Evolutionary conservation across 2,329 filamentous ascomycete species (phyloP).

Genomic region (Trichophyton equinum): DNA sequence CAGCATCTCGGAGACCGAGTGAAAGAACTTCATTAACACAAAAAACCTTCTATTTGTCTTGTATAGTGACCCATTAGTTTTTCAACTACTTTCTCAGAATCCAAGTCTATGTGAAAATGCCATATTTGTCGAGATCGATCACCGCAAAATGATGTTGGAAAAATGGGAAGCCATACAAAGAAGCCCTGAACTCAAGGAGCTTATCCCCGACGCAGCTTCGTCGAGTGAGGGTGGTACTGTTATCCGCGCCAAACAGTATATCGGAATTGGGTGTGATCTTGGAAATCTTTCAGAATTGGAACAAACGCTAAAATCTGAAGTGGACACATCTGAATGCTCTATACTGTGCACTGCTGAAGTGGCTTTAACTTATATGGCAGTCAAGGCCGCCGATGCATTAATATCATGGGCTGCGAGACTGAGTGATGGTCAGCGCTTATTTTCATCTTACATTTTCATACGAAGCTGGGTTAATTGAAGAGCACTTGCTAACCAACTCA

Average conservation of each 20-base stretch:
- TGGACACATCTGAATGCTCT: slow-evolving; percentile 43
- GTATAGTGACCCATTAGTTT: slow-evolving; percentile 69
- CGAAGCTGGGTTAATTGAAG: slow-evolving; percentile 8
- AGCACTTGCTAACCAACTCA: slow-evolving; percentile 2
- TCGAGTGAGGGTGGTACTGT: slow-evolving; percentile 33
- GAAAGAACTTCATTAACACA: too few species aligned
- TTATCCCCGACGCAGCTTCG: slow-evolving; percentile 37
- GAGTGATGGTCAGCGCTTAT: slow-evolving; percentile 44
- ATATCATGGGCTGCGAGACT: slow-evolving; percentile 66
- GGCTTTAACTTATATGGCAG: slow-evolving; percentile 81
- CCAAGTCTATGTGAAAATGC: slow-evolving; percentile 44
- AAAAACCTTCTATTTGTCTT: not conserved
- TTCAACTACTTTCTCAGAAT: slow-evolving; percentile 64
- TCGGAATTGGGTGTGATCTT: slow-evolving; percentile 71
- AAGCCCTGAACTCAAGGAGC: slow-evolving; percentile 47
- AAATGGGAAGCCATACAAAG: slow-evolving; percentile 57
- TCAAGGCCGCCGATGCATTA: slow-evolving; percentile 56
- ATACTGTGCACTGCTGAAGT: slow-evolving; percentile 82
- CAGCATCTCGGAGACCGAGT: not conserved
- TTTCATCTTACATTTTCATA: not conserved
- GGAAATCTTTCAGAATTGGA: slow-evolving; percentile 53
- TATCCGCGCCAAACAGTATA: slow-evolving; percentile 57
- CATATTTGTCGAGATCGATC: slow-evolving; percentile 75
- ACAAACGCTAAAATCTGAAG: slow-evolving; percentile 43
- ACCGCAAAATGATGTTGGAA: slow-evolving; percentile 62